Conservation (phyloP, 2,329 filamentous ascomycete genomes). For the Fulvia fulva region DNA sequence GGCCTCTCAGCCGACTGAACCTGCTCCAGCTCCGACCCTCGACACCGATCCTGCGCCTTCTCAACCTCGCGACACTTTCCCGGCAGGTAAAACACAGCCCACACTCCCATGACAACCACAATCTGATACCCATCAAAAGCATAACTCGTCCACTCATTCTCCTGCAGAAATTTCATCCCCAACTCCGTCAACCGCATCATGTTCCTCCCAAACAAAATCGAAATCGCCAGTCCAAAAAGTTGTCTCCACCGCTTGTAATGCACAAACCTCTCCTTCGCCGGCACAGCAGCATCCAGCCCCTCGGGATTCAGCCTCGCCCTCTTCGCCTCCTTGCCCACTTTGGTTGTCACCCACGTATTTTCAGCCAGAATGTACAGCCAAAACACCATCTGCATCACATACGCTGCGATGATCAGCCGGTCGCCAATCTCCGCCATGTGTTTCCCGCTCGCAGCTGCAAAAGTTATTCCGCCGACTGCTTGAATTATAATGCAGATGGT, state of each 20-base stretch:
- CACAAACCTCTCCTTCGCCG: conserved; percentile 3
- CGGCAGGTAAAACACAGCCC: conserved; percentile 9
- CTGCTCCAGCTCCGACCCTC: not conserved
- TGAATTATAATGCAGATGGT: conserved; percentile 1
- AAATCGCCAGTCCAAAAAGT: conserved; percentile 12
- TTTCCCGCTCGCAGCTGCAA: not conserved
- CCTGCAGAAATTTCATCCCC: conserved; percentile 5
- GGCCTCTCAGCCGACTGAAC: not conserved
- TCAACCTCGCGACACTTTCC: conserved; percentile 8
- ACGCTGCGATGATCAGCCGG: conserved; percentile 6
- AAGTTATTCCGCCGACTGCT: conserved; percentile 1
- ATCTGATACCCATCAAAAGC: conserved; percentile 15
- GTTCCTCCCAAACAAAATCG: conserved; percentile 10
- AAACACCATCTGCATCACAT: conserved; percentile 10
- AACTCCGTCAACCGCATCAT: conserved; percentile 13
- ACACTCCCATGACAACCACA: conserved; percentile 11
- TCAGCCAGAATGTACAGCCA: conserved; percentile 9
- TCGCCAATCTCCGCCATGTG: conserved; percentile 1
- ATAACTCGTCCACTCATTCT: conserved; percentile 14
- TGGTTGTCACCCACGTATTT: not conserved
- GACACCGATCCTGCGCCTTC: not conserved
- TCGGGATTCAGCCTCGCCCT: not conserved
- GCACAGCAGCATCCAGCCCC: not conserved
- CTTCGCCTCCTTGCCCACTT: not conserved
- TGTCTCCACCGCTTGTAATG: conserved; percentile 8